These are phyloP conservation scores for Heliocybe sulcata DNA, from an alignment of 1,284 basidiomycete genomes.

Conservation along the genomic window DNA sequence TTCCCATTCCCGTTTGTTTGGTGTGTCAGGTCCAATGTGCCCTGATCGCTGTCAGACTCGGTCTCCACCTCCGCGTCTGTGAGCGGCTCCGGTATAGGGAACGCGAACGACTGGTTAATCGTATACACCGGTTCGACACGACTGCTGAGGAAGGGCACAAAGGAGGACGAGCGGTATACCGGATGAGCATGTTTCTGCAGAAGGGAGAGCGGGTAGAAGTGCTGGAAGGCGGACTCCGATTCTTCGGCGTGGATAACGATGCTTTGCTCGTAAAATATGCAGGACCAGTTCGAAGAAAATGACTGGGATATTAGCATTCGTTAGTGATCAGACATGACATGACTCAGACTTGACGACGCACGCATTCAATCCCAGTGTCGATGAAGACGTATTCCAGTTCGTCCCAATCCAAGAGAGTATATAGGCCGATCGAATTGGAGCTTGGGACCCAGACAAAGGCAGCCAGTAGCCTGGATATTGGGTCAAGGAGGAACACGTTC, in stretches of 20 bases:
- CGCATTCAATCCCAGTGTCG: slow-evolving; percentile 65
- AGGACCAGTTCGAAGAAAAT: slow-evolving; percentile 65
- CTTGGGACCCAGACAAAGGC: slow-evolving; percentile 55
- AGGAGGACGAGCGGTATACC: slow-evolving; percentile 16
- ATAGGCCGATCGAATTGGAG: slow-evolving; percentile 48
- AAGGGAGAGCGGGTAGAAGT: slow-evolving; percentile 48
- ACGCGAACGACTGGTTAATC: slow-evolving; percentile 9
- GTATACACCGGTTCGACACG: slow-evolving; percentile 7
- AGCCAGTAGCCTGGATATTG: slow-evolving; percentile 48
- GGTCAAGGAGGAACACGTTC: slow-evolving; percentile 71
- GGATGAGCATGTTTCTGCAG: slow-evolving; percentile 30
- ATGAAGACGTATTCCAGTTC: slow-evolving; percentile 59
- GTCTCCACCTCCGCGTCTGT: not conserved
- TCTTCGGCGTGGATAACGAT: slow-evolving; percentile 71
- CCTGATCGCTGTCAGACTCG: no score
- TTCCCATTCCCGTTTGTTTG: not conserved
- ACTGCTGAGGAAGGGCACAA: slow-evolving; percentile 13
- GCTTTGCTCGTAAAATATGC: slow-evolving; percentile 50
- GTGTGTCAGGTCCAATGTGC: no score
- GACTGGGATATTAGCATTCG: not conserved
- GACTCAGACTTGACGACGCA: slow-evolving; percentile 27
- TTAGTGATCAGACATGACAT: not conserved
- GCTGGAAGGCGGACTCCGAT: slow-evolving; percentile 42
- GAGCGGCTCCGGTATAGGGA: slow-evolving; percentile 4
- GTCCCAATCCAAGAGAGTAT: slow-evolving; percentile 61